Evolutionary conservation across 352 stramenopile genomes (phyloP).

Genomic region (Phytophthora sp.): DNA sequence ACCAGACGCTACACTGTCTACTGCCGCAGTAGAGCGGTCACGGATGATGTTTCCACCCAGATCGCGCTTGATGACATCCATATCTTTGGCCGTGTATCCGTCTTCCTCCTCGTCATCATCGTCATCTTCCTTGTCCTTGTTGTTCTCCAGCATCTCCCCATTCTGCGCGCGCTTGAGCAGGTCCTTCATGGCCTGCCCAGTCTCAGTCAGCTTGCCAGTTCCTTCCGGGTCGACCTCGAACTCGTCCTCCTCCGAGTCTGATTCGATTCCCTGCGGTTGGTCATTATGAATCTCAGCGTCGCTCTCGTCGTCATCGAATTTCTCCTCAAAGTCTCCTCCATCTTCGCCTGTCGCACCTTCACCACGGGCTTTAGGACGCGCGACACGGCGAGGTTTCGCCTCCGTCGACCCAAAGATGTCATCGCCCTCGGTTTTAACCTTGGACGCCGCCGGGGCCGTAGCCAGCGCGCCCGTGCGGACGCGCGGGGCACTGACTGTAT

Average conservation of each 20-base stretch:
- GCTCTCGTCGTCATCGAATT: slow-evolving; percentile 89
- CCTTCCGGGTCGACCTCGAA: slow-evolving; percentile 74
- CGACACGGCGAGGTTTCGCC: slow-evolving; percentile 53
- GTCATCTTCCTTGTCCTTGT: slow-evolving; percentile 69
- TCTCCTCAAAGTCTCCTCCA: slow-evolving; percentile 87
- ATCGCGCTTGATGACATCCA: slow-evolving; percentile 83
- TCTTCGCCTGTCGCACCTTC: slow-evolving; percentile 77
- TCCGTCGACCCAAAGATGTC: slow-evolving; percentile 77
- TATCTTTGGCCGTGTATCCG: slow-evolving; percentile 79
- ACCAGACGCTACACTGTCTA: slow-evolving; percentile 18
- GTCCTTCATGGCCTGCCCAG: slow-evolving; percentile 84
- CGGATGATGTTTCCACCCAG: slow-evolving; percentile 84
- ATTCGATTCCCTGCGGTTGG: slow-evolving; percentile 65
- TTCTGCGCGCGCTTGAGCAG: slow-evolving; percentile 81
- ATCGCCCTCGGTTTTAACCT: slow-evolving; percentile 47
- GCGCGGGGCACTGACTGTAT: slow-evolving; percentile 68
- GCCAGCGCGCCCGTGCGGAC: slow-evolving; percentile 72
- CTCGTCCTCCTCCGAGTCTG: slow-evolving; percentile 81
- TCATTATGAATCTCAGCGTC: slow-evolving; percentile 84
- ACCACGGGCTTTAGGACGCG: slow-evolving; percentile 57
- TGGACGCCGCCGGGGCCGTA: slow-evolving; percentile 20
- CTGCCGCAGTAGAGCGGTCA: slow-evolving; percentile 46
- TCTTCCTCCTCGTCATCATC: slow-evolving; percentile 66
- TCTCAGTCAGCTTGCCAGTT: slow-evolving; percentile 80
- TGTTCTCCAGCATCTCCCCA: slow-evolving; percentile 66